Conservation (phyloP, 345 rosid species). For the Camelina sativa region DNA sequence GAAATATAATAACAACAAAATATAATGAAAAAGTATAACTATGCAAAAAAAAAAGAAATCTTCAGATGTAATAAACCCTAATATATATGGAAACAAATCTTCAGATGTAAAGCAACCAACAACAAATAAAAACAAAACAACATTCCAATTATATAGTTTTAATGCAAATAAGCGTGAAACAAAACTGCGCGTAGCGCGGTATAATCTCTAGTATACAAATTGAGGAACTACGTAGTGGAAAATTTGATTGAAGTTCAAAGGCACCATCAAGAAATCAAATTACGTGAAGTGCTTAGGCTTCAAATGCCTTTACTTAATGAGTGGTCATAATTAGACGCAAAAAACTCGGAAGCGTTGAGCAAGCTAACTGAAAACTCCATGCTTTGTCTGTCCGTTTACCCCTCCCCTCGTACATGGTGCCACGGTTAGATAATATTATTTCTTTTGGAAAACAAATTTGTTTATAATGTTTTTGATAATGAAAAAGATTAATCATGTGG, state of each 20-base stretch:
- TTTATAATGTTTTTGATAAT: not conserved
- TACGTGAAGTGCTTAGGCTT: conserved; percentile 48
- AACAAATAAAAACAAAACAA: too few species aligned
- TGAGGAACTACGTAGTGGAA: conserved; percentile 51
- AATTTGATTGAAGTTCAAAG: conserved; percentile 50
- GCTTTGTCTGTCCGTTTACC: conserved; percentile 51
- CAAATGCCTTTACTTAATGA: conserved; percentile 59
- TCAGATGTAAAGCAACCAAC: too few species aligned
- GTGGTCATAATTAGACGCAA: conserved; percentile 56
- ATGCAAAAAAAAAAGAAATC: too few species aligned
- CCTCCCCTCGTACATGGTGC: conserved; percentile 55
- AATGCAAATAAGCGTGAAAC: too few species aligned
- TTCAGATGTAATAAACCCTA: too few species aligned
- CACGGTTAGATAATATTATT: conserved; percentile 46
- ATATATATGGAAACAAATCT: too few species aligned
- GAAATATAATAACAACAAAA: too few species aligned
- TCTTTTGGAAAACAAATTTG: not conserved
- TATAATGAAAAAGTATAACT: too few species aligned
- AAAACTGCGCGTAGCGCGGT: too few species aligned
- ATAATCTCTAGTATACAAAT: not conserved
- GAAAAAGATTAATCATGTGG: conserved; percentile 1
- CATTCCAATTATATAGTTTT: too few species aligned
- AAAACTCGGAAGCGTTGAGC: conserved; percentile 64
- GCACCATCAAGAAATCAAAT: conserved; percentile 50
- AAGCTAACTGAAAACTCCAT: conserved; percentile 63